Base-by-base conservation (phyloP, 2,329 filamentous ascomycete genomes). In the Botryotinia calthae region DNA sequence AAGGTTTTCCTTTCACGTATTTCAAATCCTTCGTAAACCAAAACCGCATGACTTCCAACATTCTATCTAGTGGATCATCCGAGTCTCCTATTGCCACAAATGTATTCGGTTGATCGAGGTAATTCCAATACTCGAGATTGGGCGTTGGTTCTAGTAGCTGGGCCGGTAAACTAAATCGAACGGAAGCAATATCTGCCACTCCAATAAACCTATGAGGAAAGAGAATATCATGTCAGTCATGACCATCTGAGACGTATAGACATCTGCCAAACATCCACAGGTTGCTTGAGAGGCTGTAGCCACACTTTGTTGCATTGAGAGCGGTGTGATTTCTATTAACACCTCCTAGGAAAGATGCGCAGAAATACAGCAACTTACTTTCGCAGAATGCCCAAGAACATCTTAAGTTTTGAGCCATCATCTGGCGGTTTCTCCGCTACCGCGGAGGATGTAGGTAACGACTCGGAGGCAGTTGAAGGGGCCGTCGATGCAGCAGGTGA, bases 1-100 rank as follows among this genome's bases (percentile, higher is more conserved):
- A 98, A 61, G 96, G 96, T 85, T 95, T 97, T 74, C 95, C 95
- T 85, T 98, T 98, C 82, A 97, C 93, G 80, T 98, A 99, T 88
- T 99, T 99, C 82, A 99, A 82, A 82, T 99, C 96, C 83, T 99
- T 99, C 75, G 96, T 98, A 80, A 98, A 97, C 96, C 96, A 99
- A 84, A 98, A 99, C 74, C 95, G 91, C 78, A 98, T 84, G 44
- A 97, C 94, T 80, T 95, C 95, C 69, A 99, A 88, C 93, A 98
- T 98, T 78, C 96, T 94, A 78, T 96, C 95, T 72, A 98, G 85
- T 18, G 92, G 89, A 78, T 98, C 94, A 78, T 98, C 93, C 28
- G 95, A 96, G 79, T 95, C 95, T 79, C 95, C 96, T 79, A 91
- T 91, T 63, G 88, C 88, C 76, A 89, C 84, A 76, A 99, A 98